Conservation (phyloP, 768 basidiomycete genomes). For the Clavaria fumosa region DNA sequence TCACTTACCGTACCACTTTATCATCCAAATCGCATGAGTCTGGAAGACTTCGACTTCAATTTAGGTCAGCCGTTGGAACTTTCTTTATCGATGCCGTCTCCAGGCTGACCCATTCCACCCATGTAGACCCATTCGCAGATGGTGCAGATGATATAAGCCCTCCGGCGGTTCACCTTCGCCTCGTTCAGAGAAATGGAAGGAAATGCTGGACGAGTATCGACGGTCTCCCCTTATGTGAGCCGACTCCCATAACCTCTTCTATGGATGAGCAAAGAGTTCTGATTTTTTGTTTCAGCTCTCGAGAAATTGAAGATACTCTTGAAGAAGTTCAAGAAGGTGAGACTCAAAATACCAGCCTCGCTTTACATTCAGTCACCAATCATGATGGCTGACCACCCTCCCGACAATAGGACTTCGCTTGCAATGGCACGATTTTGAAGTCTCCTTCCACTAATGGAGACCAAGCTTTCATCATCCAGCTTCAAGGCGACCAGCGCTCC, state of each 20-base stretch:
- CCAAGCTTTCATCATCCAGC: constrained; percentile 98
- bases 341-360: constrained; percentile 4
- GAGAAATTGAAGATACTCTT: constrained; percentile 97
- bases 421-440: constrained; percentile 97
- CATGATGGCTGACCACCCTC: constrained; percentile 3
- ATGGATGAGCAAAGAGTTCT: too few relatives aligned
- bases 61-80: constrained; percentile 30
- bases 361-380: constrained; percentile 5
- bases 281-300: too few relatives aligned
- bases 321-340: constrained; percentile 99
- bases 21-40: constrained; percentile 93
- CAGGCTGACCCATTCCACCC: constrained; percentile 11
- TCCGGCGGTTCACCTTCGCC: constrained; percentile 76
- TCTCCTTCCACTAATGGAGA: too few relatives aligned
- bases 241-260: too few relatives aligned
- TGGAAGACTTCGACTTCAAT: constrained; percentile 80
- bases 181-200: constrained; percentile 96
- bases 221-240: constrained; percentile 77
- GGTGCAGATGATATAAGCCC: constrained; percentile 82
- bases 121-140: constrained; percentile 88
- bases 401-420: constrained; percentile 87
- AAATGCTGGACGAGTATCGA: constrained; percentile 97
- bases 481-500: constrained; percentile 92
- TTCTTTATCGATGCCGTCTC: not conserved
- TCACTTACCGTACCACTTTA: too few relatives aligned